Conservation (phyloP, 1,284 basidiomycete genomes). For the Austroboletus novae-zelandiae region DNA sequence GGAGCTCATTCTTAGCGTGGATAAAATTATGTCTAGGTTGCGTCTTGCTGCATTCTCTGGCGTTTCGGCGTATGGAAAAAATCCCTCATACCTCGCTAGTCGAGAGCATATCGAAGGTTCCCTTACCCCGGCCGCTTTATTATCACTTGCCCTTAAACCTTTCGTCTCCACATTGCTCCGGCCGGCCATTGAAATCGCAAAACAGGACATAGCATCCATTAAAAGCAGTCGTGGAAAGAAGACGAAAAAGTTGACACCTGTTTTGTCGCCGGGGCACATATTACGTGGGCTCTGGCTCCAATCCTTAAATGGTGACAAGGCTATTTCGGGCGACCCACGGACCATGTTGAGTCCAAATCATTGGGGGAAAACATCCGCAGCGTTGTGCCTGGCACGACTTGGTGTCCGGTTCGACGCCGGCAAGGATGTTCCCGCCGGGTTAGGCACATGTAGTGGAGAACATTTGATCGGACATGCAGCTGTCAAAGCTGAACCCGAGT, state of each 20-base stretch:
- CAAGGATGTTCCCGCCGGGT: neutral
- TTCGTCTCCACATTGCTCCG: conserved; percentile 29
- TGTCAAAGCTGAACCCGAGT: conserved; percentile 17
- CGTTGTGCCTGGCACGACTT: conserved; percentile 30
- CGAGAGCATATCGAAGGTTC: conserved; percentile 14
- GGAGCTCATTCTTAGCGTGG: conserved; percentile 28
- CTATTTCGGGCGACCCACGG: conserved; percentile 2
- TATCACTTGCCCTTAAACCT: conserved; percentile 28
- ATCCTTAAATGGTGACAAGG: conserved; percentile 3
- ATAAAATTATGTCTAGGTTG: conserved; percentile 20
- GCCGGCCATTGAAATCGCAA: conserved; percentile 29
- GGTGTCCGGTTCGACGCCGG: conserved; percentile 26
- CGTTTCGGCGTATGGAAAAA: conserved; percentile 6
- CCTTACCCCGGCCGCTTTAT: conserved; percentile 29
- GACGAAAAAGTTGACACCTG: conserved; percentile 27
- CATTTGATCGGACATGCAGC: neutral
- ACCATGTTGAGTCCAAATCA: conserved; percentile 6
- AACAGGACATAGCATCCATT: conserved; percentile 24
- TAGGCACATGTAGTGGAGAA: neutral
- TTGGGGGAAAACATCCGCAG: conserved; percentile 17
- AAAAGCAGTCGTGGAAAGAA: conserved; percentile 23
- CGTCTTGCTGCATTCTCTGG: conserved; percentile 23
- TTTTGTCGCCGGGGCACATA: conserved; percentile 39
- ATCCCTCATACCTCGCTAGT: conserved; percentile 6
- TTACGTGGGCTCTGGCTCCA: conserved; percentile 32